Conservation (phyloP, 1,284 basidiomycete species). For the Ustilago sp. region DNA sequence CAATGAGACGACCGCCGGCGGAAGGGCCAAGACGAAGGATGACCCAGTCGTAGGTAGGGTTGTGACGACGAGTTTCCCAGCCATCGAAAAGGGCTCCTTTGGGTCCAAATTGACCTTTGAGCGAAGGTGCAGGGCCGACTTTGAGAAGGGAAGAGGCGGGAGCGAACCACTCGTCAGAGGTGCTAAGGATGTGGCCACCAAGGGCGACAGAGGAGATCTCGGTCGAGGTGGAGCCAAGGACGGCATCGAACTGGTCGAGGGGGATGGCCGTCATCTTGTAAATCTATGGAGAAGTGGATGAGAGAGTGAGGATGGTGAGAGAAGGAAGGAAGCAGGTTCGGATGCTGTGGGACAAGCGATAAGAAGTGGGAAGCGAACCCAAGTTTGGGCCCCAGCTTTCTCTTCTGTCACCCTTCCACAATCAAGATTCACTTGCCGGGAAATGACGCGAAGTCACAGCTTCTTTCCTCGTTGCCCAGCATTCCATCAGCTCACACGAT, state of each 20-base stretch:
- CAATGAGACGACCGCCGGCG: constrained; percentile 77
- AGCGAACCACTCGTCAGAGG: constrained; percentile 97
- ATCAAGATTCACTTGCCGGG: constrained; percentile 5
- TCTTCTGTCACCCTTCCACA: background rate
- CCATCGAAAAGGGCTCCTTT: constrained; percentile 94
- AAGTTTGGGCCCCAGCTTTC: constrained; percentile 5
- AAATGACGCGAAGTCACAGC: constrained; percentile 8
- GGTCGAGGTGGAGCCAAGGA: constrained; percentile 57
- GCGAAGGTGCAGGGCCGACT: constrained; percentile 70
- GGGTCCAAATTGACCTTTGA: constrained; percentile 92
- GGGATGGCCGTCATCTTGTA: constrained; percentile 40
- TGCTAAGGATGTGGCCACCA: constrained; percentile 80
- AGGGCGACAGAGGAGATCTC: constrained; percentile 90
- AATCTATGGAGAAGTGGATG: background rate
- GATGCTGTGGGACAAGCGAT: background rate
- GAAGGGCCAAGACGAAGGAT: constrained; percentile 87
- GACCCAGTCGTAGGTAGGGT: constrained; percentile 88
- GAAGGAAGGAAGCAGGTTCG: background rate
- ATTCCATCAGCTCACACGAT: background rate
- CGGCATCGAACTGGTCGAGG: constrained; percentile 43
- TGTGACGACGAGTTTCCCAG: constrained; percentile 93
- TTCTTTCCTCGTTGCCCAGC: background rate
- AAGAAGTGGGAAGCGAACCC: background rate
- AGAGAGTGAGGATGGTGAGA: background rate
- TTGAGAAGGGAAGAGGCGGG: constrained; percentile 85